Evolutionary conservation across 768 basidiomycete genomes (phyloP).

Genomic region (Tubosaeta sp.): DNA sequence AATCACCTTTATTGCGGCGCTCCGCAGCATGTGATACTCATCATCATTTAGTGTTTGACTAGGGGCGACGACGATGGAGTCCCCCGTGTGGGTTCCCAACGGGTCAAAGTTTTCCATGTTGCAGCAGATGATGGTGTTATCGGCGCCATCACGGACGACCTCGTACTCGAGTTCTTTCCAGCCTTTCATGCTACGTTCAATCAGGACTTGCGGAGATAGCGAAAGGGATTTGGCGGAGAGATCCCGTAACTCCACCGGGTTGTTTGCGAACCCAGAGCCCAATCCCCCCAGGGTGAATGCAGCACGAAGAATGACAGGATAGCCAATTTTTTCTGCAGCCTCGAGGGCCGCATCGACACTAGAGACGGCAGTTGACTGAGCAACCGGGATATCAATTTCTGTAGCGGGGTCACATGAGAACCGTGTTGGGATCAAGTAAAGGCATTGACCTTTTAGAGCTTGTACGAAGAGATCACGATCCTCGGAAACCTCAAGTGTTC

Average conservation of each 20-base stretch:
- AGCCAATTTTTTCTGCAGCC: slow-evolving; percentile 89
- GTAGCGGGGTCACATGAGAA: slow-evolving; percentile 6
- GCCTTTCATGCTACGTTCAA: slow-evolving; percentile 97
- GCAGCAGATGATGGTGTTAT: slow-evolving; percentile 99
- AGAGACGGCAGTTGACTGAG: slow-evolving; percentile 95
- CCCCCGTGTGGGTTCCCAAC: slow-evolving; percentile 97
- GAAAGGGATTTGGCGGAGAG: slow-evolving; percentile 87
- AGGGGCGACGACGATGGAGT: slow-evolving; percentile 98
- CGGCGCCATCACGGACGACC: slow-evolving; percentile 96
- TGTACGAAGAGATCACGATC: slow-evolving; percentile 95
- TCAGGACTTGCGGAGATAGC: slow-evolving; percentile 91
- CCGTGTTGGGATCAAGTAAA: background rate
- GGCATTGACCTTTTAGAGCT: slow-evolving; percentile 80
- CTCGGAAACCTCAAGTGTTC: slow-evolving; percentile 93
- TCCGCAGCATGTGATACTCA: slow-evolving; percentile 98
- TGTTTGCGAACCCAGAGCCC: slow-evolving; percentile 95
- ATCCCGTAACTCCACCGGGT: slow-evolving; percentile 92
- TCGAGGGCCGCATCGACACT: slow-evolving; percentile 87
- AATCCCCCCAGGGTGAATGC: slow-evolving; percentile 98
- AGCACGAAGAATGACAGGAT: slow-evolving; percentile 94
- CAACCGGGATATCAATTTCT: slow-evolving; percentile 98
- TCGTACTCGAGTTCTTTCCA: slow-evolving; percentile 99
- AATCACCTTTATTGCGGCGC: slow-evolving; percentile 93
- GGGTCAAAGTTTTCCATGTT: slow-evolving; percentile 99
- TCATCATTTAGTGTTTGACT: slow-evolving; percentile 97